Evolutionary conservation across 805 yeast species (phyloP).

Genomic region (Grigorovia jiainica): DNA sequence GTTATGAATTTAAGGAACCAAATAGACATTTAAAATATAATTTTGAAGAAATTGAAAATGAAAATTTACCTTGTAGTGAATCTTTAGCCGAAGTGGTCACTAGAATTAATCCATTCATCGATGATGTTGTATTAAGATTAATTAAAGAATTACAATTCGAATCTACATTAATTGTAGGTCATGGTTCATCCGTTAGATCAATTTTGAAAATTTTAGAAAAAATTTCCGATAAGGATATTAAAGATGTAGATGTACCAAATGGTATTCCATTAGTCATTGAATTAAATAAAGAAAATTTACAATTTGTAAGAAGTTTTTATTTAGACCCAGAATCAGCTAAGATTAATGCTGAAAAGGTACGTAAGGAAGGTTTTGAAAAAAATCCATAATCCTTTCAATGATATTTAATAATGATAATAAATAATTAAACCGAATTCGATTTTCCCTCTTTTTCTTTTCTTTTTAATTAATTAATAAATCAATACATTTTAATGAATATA

Average conservation of each 20-base stretch:
- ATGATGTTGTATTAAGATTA: constrained; percentile 37
- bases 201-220: constrained; percentile 58
- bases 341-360: constrained; percentile 70
- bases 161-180: constrained; percentile 62
- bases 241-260: constrained; percentile 70
- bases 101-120: constrained; percentile 52
- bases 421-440: no score
- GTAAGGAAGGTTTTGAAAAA: constrained; percentile 54
- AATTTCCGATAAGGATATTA: constrained; percentile 59
- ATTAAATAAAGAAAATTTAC: constrained; percentile 39
- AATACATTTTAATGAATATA: neutral
- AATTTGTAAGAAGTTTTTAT: constrained; percentile 48
- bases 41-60: constrained; percentile 31
- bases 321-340: constrained; percentile 75
- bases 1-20: constrained; percentile 30
- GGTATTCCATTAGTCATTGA: constrained; percentile 72
- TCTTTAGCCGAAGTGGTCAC: constrained; percentile 63
- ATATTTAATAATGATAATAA: neutral
- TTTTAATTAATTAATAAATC: neutral
- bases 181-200: constrained; percentile 76
- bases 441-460: neutral
- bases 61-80: constrained; percentile 57
- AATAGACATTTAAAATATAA: constrained; percentile 26
- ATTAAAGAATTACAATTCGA: constrained; percentile 41
- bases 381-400: constrained; percentile 12